These are phyloP conservation scores for Nicotiana knightiana DNA, from an alignment of 257 asterid species.

Conservation along the genomic window DNA sequence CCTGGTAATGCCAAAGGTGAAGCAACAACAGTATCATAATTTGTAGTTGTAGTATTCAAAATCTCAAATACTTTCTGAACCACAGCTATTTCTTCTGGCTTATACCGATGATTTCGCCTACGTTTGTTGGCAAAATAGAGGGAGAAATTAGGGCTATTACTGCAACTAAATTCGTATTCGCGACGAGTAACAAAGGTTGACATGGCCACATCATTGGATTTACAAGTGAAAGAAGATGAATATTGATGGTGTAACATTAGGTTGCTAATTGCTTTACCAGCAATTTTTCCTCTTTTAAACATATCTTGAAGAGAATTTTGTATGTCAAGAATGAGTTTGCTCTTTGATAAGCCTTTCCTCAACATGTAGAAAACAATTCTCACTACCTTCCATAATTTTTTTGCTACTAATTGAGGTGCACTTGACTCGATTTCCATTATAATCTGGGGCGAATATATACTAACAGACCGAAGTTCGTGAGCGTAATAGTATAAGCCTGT, in stretches of 20 bases:
- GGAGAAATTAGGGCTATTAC: conserved; percentile 23
- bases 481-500: background rate
- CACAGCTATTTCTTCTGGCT: background rate
- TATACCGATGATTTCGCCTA: conserved; percentile 2
- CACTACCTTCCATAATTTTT: conserved; percentile 24
- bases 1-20: conserved; percentile 29
- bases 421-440: conserved; percentile 31
- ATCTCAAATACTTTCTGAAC: conserved; percentile 14
- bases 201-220: conserved; percentile 20
- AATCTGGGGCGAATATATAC: background rate
- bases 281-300: conserved; percentile 26
- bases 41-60: conserved; percentile 12
- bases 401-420: conserved; percentile 8
- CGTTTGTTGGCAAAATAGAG: conserved; percentile 16
- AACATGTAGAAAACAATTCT: conserved; percentile 28
- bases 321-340: conserved; percentile 24
- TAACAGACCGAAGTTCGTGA: background rate
- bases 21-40: background rate
- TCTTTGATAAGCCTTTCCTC: conserved; percentile 32
- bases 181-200: conserved; percentile 22
- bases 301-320: conserved; percentile 20
- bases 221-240: conserved; percentile 21
- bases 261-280: conserved; percentile 30
- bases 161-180: conserved; percentile 44
- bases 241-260: conserved; percentile 25